Base-by-base conservation (phyloP, 176 grass and related monocot species). In the Olyra latifolia region DNA sequence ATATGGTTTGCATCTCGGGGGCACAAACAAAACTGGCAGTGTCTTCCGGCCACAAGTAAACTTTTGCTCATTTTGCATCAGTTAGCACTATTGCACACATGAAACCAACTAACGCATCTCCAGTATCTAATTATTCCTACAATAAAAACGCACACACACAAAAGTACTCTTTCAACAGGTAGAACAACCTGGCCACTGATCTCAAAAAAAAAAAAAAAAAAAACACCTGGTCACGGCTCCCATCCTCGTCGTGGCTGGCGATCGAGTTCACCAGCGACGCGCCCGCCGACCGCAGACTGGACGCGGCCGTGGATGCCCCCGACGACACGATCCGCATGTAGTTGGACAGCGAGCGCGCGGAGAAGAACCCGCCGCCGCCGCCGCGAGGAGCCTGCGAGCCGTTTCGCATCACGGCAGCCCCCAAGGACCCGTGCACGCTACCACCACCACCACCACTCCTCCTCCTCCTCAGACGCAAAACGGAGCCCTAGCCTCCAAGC, bases 291-390 rank as follows among this genome's bases (percentile, higher is more conserved):
- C 92, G 86, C 49, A 98, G 80, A 10, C 69, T 86, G 30, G 95
- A 98, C 16, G 95, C 90, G 22, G 91, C 92, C 66, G 92, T 93
- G 44, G 95, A 98, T 16, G 95, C 92, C 32, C 92, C 92, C 17
- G 95, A 98, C 5, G 92, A 98, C n/a, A 98, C 23, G 77, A 98
- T 93, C 72, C 90, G 85, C 90, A 92, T 91, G 79, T 87, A 98
- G 82, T 38, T 94, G 41, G 95, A 91, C 66, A 98, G 54, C 25
- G 92, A 94, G 0, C 83, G 73, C 58, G 89, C 77, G 3, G 94
- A 94, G 85, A 97, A 90, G 74, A 92, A 65, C 17, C 91, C 91
- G 62, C 81, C 82, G 59, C 86, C 82, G 45, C 73, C 69, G 62
- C 56, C 86, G 38, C 71, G 87, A 81, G 77, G 74, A 40, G 79